Evolutionary conservation across 768 basidiomycete genomes (phyloP), one percentile per base, ranked within the genome.

Genomic region (Termitomyces sp.): DNA sequence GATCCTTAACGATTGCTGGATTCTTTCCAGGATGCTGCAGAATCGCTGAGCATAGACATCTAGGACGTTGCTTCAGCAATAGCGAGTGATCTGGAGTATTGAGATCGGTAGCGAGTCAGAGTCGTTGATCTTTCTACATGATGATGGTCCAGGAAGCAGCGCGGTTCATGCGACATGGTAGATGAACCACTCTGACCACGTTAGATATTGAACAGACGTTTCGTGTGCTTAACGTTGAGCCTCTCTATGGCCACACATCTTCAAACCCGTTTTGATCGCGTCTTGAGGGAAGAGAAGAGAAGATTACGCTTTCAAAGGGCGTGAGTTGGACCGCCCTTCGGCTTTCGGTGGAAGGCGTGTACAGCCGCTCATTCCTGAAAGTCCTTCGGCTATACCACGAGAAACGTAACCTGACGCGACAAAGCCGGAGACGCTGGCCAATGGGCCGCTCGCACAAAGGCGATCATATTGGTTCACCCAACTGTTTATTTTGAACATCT

Each of bases 321-420:
- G 86, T 91, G 57, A 85, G 80, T 64, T 95, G 92, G 88, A 89
- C 87, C 0, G 95, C 97, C 2, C 97, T 98, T 69, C 98, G 97
- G 97, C 81, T 99, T 34, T 95, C 95, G 0, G 94, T 99, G 41
- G 97, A 99, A 66, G 97, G 97, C 27, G 91, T 99, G 15, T n/a
- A n/a, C 97, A 98, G 67, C 63, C 68, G 30, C 60, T 65, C 16
- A 60, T 65, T 6, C 64, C 64, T n/a, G 64, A 65, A 61, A 65
- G 58, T 58, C 69, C 58, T 52, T 67, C 58, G 44, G 67, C 62
- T 59, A 65, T 58, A 59, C 63, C 54, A 54, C 67, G 62, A 47
- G 65, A 66, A n/a, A 67, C 68, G 27, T 66, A 70, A 48, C 63
- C 71, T n/a, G 67, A 71, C 11, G 67, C 72, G 36, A 68, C 72